These are phyloP conservation scores for Curvularia eragrostidis DNA, from an alignment of 2,329 filamentous ascomycete species.

Conservation along the genomic window DNA sequence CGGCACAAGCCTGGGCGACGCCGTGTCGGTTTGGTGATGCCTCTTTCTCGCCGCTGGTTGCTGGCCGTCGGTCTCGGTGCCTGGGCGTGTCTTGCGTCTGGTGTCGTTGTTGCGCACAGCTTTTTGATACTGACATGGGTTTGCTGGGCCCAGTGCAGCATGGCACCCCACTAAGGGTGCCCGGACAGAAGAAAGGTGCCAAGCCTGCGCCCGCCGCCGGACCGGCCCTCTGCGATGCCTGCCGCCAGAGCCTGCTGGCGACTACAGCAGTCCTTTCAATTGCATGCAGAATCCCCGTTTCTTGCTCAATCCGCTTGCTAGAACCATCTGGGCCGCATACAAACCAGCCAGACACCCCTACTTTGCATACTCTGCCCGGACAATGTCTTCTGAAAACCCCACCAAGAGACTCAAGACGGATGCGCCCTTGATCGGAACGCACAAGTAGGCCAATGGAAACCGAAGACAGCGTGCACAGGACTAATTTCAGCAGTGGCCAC, in stretches of 20 bases:
- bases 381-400: slow-evolving; percentile 48
- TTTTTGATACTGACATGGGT: not conserved
- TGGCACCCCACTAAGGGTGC: slow-evolving; percentile 17
- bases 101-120: not conserved
- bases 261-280: slow-evolving; percentile 12
- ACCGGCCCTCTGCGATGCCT: slow-evolving; percentile 7
- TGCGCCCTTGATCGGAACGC: slow-evolving; percentile 78
- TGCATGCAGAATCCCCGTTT: slow-evolving; percentile 27
- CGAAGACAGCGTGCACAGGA: not conserved
- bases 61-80: not conserved
- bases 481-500: slow-evolving; percentile 67
- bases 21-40: not conserved
- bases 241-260: slow-evolving; percentile 16
- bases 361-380: slow-evolving; percentile 6
- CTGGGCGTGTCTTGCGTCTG: not conserved
- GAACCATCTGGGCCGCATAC: not conserved
- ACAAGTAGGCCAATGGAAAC: slow-evolving; percentile 64
- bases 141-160: slow-evolving; percentile 2
- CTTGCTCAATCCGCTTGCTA: slow-evolving; percentile 5
- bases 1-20: slow-evolving; percentile 5
- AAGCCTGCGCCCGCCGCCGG: slow-evolving; percentile 23
- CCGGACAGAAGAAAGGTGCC: slow-evolving; percentile 16
- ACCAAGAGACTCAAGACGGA: slow-evolving; percentile 86
- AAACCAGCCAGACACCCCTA: not conserved
- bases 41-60: not conserved